Evolutionary conservation across 176 grass and related monocot species (phyloP).

Genomic region (Alopecurus myosuroides): DNA sequence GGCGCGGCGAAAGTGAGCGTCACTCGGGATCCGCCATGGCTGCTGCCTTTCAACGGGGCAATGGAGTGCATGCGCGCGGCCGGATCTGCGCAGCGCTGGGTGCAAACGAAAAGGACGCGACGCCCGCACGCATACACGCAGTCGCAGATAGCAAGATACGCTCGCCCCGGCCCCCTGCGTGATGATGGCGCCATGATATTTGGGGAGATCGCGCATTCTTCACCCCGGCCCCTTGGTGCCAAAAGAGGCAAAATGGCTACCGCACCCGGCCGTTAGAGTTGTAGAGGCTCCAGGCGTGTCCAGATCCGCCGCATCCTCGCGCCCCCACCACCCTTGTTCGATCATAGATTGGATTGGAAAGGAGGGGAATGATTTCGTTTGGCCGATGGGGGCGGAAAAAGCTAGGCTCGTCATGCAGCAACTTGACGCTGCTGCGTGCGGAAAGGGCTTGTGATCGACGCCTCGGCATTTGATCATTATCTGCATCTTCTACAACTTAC

Average conservation of each 20-base stretch:
- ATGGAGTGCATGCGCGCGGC: not conserved
- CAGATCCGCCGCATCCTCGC: conserved; percentile 4
- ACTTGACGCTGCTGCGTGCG: not conserved
- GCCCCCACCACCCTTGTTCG: not conserved
- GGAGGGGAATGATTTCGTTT: not conserved
- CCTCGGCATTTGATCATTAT: not conserved
- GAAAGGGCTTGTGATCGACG: not conserved
- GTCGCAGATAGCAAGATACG: not conserved
- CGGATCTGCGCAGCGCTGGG: not conserved
- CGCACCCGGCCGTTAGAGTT: not conserved
- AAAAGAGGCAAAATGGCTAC: conserved; percentile 19
- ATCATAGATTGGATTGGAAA: not conserved
- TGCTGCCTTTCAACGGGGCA: not conserved
- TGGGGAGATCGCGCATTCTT: not conserved
- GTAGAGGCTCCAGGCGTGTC: not conserved
- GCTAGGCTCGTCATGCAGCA: not conserved
- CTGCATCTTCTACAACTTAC: too few species aligned
- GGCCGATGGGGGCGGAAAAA: not conserved
- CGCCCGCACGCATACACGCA: not conserved
- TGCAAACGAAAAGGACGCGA: not conserved
- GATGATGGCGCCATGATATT: conserved; percentile 10
- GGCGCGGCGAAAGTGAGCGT: not conserved
- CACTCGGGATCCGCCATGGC: not conserved
- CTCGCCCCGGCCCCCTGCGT: too few species aligned
- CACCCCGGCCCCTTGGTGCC: not conserved